phyloP scores from a whole-genome alignment of 306 rosid species.

The Castanopsis chinensis region DNA sequence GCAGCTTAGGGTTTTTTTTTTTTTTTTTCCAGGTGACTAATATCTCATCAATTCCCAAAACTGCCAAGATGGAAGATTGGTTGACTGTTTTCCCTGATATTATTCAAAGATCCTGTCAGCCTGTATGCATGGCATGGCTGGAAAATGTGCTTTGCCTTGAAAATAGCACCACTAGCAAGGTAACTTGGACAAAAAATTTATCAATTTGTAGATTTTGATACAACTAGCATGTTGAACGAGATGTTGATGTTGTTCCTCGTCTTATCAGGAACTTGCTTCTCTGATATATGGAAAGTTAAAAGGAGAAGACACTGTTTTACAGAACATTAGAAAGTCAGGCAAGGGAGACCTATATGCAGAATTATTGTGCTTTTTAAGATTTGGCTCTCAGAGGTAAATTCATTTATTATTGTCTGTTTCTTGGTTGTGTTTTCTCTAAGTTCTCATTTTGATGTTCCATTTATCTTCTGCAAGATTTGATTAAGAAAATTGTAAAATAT shows the following conservation, averaged over 20 bases:
- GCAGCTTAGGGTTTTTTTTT: background rate
- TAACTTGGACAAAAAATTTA: slow-evolving; percentile 30
- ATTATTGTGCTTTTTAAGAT: slow-evolving; percentile 73
- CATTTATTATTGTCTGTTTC: slow-evolving; percentile 9
- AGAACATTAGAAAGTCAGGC: slow-evolving; percentile 76
- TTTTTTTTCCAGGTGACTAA: slow-evolving; percentile 60
- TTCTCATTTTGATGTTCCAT: background rate
- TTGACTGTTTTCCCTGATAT: slow-evolving; percentile 53
- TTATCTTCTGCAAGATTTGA: background rate
- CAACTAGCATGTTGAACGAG: slow-evolving; percentile 17
- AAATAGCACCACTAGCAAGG: slow-evolving; percentile 50
- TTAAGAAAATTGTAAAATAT: background rate
- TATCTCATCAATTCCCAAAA: slow-evolving; percentile 38
- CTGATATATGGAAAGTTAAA: slow-evolving; percentile 60
- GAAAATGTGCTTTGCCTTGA: slow-evolving; percentile 59
- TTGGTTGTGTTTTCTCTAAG: background rate
- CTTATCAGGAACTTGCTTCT: slow-evolving; percentile 52
- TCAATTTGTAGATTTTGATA: slow-evolving; percentile 4
- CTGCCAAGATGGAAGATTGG: slow-evolving; percentile 41
- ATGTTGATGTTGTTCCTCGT: slow-evolving; percentile 16
- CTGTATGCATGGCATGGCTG: slow-evolving; percentile 73
- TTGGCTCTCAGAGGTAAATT: slow-evolving; percentile 68
- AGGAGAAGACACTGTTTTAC: slow-evolving; percentile 53
- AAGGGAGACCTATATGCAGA: slow-evolving; percentile 88
- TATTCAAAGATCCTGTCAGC: slow-evolving; percentile 50